A percentile compares a stretch with the other conserved stretches of the same genome.
Evolutionary conservation across 164 flowering plant species (phyloP).

Genomic region (Tetrastigma voinierianum): DNA sequence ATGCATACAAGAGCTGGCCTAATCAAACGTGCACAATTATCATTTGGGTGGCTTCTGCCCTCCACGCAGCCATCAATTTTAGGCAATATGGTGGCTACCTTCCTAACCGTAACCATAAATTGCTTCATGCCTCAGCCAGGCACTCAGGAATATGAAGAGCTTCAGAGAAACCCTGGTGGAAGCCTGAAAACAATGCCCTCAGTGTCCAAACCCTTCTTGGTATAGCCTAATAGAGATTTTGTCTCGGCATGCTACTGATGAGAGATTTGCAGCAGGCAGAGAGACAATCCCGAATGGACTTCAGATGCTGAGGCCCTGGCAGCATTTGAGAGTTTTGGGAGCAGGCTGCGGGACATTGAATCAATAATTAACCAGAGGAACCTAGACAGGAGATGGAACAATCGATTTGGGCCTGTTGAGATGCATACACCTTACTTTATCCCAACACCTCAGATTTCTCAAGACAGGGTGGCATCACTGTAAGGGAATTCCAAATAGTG

Average conservation of each 20-base stretch:
- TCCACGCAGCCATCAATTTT: constrained; percentile 86
- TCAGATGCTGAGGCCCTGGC: constrained; percentile 43
- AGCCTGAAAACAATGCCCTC: constrained; percentile 70
- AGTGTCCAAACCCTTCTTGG: constrained; percentile 78
- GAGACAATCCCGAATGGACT: constrained; percentile 63
- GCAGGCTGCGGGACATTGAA: constrained; percentile 50
- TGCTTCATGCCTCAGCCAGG: constrained; percentile 85
- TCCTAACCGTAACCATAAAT: constrained; percentile 74
- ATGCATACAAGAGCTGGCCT: constrained; percentile 58
- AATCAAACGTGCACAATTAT: constrained; percentile 56
- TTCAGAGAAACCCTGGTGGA: constrained; percentile 61
- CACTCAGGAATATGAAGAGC: constrained; percentile 57
- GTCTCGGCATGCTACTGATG: constrained; percentile 77
- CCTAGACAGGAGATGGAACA: constrained; percentile 44
- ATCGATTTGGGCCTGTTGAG: constrained; percentile 68
- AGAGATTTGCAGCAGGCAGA: constrained; percentile 83
- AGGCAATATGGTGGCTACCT: constrained; percentile 92
- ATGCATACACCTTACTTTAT: constrained; percentile 76
- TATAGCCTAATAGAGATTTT: constrained; percentile 62
- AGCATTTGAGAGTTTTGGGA: constrained; percentile 61
- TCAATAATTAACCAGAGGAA: constrained; percentile 52
- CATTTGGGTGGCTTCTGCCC: constrained; percentile 88
- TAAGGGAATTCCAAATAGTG: constrained; percentile 81
- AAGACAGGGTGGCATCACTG: constrained; percentile 60
- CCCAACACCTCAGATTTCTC: constrained; percentile 70